Evolutionary conservation across 1,139 yeast genomes (phyloP), one percentile per base, ranked within the genome.

Genomic region (Candida mesenterica): DNA sequence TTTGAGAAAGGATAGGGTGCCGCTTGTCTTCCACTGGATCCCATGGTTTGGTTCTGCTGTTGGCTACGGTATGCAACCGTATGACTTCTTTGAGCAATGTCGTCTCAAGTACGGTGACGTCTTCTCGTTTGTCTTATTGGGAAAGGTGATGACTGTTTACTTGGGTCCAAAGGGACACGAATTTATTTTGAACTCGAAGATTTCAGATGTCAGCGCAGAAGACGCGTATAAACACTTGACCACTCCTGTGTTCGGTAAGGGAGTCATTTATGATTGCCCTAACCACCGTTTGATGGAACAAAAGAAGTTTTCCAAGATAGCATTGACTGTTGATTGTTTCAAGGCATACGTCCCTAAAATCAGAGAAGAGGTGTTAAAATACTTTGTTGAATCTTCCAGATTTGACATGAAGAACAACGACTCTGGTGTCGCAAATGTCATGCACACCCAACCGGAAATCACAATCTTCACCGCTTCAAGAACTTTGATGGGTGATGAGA

Each of bases 121-220:
- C 37, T 92, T 89, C 57, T 81, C 97, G 15, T 92, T 90, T 57
- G 77, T 89, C 45, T 62, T 94, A 59, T 73, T 92, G 50, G 98
- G 98, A 40, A 84, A 79, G 55, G 84, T 82, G 33, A 89, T 92
- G 96, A 90, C 97, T 7, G 98, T 92, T 38, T 89, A 88, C 59
- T 69, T 92, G 52, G 98, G 98, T 33, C 97, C 97, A 49, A 86
- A 87, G 64, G 98, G 98, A 46, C 97, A 94, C 61, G 98, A 92
- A 61, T 90, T 92, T 59, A 88, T 92, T 32, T 79, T 92, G 52
- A 94, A 94, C 62, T 89, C 96, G 32, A 90, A 86, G 63, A 73
- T 86, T 38, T 77, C 82, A 22, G 96, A 89, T 50, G 97, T 90
- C 19, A 82, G 90, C 41, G 98, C 98, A 36, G 97, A 92, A 61